phyloP scores from a whole-genome alignment of 1,284 basidiomycete genomes.

The Amylostereum chailletii region DNA sequence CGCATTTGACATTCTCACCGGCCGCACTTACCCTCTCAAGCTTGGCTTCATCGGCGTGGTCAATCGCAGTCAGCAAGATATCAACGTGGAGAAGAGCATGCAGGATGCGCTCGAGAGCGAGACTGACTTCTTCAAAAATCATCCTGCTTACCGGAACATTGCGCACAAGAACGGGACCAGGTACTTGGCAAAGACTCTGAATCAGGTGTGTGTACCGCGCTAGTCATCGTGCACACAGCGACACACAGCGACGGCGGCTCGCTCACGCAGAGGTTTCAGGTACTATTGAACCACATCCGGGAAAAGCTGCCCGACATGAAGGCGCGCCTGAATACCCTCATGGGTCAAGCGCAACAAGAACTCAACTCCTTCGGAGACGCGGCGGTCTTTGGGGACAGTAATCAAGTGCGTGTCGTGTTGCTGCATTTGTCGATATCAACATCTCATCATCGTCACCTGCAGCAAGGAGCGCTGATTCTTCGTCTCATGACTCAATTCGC shows the following conservation, averaged over 20 bases:
- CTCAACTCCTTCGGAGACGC: slow-evolving; percentile 94
- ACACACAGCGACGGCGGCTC: neutral
- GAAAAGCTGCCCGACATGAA: slow-evolving; percentile 99
- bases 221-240: neutral
- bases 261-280: slow-evolving; percentile 33
- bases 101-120: slow-evolving; percentile 80
- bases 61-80: slow-evolving; percentile 96
- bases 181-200: slow-evolving; percentile 90
- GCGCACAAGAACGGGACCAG: slow-evolving; percentile 96
- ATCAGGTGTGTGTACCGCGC: slow-evolving; percentile 53
- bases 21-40: slow-evolving; percentile 94
- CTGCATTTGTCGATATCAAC: neutral
- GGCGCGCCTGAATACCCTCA: slow-evolving; percentile 93
- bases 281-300: slow-evolving; percentile 95
- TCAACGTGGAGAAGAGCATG: slow-evolving; percentile 86
- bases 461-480: slow-evolving; percentile 82
- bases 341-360: slow-evolving; percentile 99
- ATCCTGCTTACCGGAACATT: slow-evolving; percentile 92
- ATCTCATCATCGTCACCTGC: slow-evolving; percentile 5
- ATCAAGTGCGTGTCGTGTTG: slow-evolving; percentile 43
- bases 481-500: slow-evolving; percentile 99
- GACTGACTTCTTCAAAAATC: slow-evolving; percentile 86
- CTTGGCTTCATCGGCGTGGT: slow-evolving; percentile 98
- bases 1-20: slow-evolving; percentile 92
- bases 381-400: slow-evolving; percentile 87